These are phyloP conservation scores for Symbiotaphrina buchneri DNA, from an alignment of 495 filamentous ascomycete genomes.

Conservation along the genomic window DNA sequence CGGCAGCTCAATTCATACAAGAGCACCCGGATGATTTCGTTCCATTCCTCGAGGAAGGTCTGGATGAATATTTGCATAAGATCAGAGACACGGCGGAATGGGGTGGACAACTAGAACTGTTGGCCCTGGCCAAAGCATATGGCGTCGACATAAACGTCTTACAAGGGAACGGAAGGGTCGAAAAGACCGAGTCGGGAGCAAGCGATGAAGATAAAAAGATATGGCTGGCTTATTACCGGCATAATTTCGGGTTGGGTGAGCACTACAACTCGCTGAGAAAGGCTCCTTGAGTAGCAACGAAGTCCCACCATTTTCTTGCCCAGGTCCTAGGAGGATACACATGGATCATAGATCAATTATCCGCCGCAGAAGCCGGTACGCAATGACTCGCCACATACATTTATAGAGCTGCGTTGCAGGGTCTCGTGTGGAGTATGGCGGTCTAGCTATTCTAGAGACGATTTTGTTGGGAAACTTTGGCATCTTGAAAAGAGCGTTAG, in stretches of 20 bases:
- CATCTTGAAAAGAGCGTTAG: too few relatives aligned
- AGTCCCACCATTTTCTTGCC: too few relatives aligned
- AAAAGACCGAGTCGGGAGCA: slow-evolving; percentile 33
- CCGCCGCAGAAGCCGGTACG: too few relatives aligned
- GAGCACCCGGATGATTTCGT: slow-evolving; percentile 36
- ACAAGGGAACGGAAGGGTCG: slow-evolving; percentile 54
- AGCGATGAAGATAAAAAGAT: slow-evolving; percentile 28
- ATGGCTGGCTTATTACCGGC: slow-evolving; percentile 90
- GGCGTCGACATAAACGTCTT: slow-evolving; percentile 66
- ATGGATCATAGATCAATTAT: too few relatives aligned
- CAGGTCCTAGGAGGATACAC: too few relatives aligned
- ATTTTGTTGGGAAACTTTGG: too few relatives aligned
- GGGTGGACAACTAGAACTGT: slow-evolving; percentile 81
- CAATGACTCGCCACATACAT: too few relatives aligned
- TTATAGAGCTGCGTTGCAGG: too few relatives aligned
- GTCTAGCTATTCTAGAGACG: too few relatives aligned
- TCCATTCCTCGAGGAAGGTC: slow-evolving; percentile 61
- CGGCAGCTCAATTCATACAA: slow-evolving; percentile 30
- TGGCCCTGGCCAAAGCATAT: slow-evolving; percentile 67
- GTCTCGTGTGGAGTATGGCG: too few relatives aligned
- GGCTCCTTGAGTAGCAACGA: slow-evolving; percentile 14
- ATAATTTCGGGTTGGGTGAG: slow-evolving; percentile 81
- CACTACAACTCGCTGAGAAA: slow-evolving; percentile 81
- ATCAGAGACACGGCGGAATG: slow-evolving; percentile 84
- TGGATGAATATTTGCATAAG: slow-evolving; percentile 49